Percentiles rank a stretch among this genome's conserved stretches.
These are phyloP conservation scores for Leptographium wingfieldii DNA, from an alignment of 2,329 filamentous ascomycete species.

Conservation along the genomic window DNA sequence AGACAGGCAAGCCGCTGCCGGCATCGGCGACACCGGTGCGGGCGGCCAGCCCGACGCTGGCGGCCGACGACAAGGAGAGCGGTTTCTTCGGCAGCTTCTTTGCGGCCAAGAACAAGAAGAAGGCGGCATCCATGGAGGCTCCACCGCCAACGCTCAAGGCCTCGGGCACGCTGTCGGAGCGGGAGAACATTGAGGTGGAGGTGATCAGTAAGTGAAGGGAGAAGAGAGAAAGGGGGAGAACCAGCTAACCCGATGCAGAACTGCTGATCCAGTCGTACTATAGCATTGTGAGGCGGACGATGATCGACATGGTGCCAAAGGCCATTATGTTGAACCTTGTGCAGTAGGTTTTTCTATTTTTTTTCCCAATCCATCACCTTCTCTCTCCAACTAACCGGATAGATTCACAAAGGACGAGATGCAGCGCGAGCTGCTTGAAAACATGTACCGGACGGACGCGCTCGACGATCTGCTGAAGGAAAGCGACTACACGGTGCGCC, in stretches of 20 bases:
- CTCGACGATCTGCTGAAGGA: slow-evolving; percentile 94
- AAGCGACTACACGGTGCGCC: slow-evolving; percentile 88
- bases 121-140: slow-evolving; percentile 98
- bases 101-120: slow-evolving; percentile 99
- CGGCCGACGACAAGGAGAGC: slow-evolving; percentile 41
- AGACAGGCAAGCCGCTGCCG: slow-evolving; percentile 90
- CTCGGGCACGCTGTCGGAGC: slow-evolving; percentile 83
- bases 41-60: slow-evolving; percentile 60
- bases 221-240: not conserved
- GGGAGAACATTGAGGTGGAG: slow-evolving; percentile 91
- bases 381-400: not conserved
- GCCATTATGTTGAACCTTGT: slow-evolving; percentile 97
- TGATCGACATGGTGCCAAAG: slow-evolving; percentile 99
- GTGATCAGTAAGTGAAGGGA: slow-evolving; percentile 61
- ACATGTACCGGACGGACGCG: slow-evolving; percentile 88
- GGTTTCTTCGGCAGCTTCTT: slow-evolving; percentile 99
- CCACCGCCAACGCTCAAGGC: slow-evolving; percentile 89
- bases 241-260: slow-evolving; percentile 37
- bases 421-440: slow-evolving; percentile 91
- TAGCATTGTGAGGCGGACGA: slow-evolving; percentile 94
- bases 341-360: slow-evolving; percentile 42
- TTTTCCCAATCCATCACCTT: not conserved
- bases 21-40: slow-evolving; percentile 51
- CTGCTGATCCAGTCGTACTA: slow-evolving; percentile 94
- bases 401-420: slow-evolving; percentile 96